Conservation (phyloP, 192 early-diverging fungal species). For the Phycomyces blakesleeanus region DNA sequence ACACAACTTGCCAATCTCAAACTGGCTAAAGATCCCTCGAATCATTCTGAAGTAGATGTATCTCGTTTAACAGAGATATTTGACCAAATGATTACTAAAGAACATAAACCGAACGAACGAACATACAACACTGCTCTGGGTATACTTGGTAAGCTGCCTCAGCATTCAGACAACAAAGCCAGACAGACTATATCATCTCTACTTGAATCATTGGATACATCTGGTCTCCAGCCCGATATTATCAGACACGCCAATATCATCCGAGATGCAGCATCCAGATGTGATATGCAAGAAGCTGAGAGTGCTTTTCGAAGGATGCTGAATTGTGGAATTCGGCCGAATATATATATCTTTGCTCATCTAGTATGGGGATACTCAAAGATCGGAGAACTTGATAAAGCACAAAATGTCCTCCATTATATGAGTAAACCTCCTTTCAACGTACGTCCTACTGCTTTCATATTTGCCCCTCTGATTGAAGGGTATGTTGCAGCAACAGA, state of each 20-base stretch:
- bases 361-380: conserved; percentile 19
- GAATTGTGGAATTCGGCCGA: conserved; percentile 12
- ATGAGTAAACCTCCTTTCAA: conserved; percentile 15
- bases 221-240: conserved; percentile 6
- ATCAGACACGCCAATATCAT: conserved; percentile 17
- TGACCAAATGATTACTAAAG: conserved; percentile 7
- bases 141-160: conserved; percentile 10
- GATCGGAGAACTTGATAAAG: conserved; percentile 16
- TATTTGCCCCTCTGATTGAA: conserved; percentile 18
- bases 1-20: background rate
- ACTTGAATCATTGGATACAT: background rate
- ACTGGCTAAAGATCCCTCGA: background rate
- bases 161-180: background rate
- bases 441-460: conserved; percentile 7
- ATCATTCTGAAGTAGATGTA: background rate
- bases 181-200: background rate
- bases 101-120: background rate
- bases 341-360: conserved; percentile 21
- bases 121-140: conserved; percentile 14
- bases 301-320: conserved; percentile 6
- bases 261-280: conserved; percentile 16
- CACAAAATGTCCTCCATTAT: conserved; percentile 1
- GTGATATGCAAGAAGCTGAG: conserved; percentile 14
- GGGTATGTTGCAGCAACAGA: conserved; percentile 15
- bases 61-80: background rate